These are phyloP conservation scores for Colletotrichum horii DNA, from an alignment of 2,329 filamentous ascomycete species.

Conservation along the genomic window DNA sequence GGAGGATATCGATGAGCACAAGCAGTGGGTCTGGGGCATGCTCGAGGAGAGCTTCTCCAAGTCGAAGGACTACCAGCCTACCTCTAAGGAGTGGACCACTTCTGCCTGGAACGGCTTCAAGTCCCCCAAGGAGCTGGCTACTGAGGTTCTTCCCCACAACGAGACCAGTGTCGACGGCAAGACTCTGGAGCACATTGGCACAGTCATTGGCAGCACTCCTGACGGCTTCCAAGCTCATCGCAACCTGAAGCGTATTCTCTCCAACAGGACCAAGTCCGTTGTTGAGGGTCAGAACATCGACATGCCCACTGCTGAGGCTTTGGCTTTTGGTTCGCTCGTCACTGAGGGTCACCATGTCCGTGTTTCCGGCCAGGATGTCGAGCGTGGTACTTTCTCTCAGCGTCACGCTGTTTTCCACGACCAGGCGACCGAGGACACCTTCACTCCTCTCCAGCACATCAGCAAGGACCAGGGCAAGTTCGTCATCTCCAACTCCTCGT, in stretches of 20 bases:
- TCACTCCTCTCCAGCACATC: constrained; percentile 89
- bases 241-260: constrained; percentile 96
- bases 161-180: constrained; percentile 80
- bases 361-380: constrained; percentile 97
- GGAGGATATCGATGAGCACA: constrained; percentile 98
- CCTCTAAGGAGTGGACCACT: constrained; percentile 97
- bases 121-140: constrained; percentile 95
- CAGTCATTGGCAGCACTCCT: constrained; percentile 78
- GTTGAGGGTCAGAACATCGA: constrained; percentile 93
- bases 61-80: constrained; percentile 97
- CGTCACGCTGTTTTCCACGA: constrained; percentile 97
- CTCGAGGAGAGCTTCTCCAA: constrained; percentile 96
- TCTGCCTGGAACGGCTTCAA: constrained; percentile 99
- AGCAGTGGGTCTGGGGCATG: constrained; percentile 99
- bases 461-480: constrained; percentile 93
- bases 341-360: constrained; percentile 95
- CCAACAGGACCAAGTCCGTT: constrained; percentile 89
- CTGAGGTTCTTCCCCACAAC: constrained; percentile 90
- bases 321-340: constrained; percentile 91
- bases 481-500: constrained; percentile 95
- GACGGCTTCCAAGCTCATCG: constrained; percentile 90
- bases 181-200: constrained; percentile 80
- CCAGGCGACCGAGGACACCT: constrained; percentile 91
- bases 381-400: constrained; percentile 99
- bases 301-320: constrained; percentile 94